Conservation (phyloP, 192 early-diverging fungal genomes). For the Backusella tarrabulga region DNA sequence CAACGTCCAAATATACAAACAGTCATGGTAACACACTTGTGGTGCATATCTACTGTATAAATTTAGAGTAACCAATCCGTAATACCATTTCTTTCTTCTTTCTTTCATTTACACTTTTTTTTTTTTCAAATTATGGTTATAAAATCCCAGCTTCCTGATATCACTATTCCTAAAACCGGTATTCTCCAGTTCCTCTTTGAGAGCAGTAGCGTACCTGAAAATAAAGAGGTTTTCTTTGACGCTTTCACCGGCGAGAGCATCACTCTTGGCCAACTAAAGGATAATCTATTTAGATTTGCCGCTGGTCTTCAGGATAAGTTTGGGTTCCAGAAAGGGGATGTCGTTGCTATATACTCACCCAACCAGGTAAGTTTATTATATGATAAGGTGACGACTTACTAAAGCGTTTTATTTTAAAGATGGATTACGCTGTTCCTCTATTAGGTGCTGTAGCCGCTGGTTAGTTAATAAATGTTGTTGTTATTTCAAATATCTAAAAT, state of each 20-base stretch:
- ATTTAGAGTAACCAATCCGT: neutral
- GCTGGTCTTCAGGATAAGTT: conserved; percentile 49
- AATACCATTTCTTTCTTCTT: neutral
- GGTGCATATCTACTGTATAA: neutral
- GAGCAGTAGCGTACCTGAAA: neutral
- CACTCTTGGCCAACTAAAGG: conserved; percentile 47
- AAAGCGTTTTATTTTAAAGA: conserved; percentile 4
- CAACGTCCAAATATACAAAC: neutral
- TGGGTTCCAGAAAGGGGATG: conserved; percentile 63
- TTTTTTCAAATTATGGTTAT: neutral
- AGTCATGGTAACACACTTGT: neutral
- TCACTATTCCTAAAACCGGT: neutral
- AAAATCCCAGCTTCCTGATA: neutral
- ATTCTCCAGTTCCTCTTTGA: neutral
- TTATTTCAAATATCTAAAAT: neutral
- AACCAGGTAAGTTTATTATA: conserved; percentile 22
- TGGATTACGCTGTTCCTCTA: conserved; percentile 33
- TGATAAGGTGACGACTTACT: neutral
- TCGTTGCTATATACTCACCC: conserved; percentile 51
- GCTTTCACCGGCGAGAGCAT: conserved; percentile 40
- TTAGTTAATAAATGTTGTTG: neutral
- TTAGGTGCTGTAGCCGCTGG: conserved; percentile 37
- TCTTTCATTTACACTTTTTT: neutral
- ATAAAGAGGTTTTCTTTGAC: conserved; percentile 49
- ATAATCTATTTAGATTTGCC: conserved; percentile 46